Base-by-base conservation (phyloP, 2,329 filamentous ascomycete genomes). In the Colletotrichum shisoi region DNA sequence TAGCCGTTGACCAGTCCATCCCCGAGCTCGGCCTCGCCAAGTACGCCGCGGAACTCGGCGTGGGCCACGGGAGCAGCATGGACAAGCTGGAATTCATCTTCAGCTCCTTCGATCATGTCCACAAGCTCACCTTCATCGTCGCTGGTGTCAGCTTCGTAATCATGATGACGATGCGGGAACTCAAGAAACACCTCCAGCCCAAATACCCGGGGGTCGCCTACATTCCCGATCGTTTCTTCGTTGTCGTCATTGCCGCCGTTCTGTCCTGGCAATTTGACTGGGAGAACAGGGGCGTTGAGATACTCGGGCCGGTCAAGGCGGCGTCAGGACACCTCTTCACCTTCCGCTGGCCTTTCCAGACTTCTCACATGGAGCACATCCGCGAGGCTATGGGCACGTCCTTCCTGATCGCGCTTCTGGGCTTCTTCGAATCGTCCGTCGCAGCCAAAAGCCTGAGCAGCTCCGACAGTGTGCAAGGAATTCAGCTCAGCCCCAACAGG, bases 361-460 rank as follows among this genome's bases (percentile, higher is more conserved):
- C 87, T 2, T 83, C 87, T 5, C 87, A 96, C 72, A 89, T 98
- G 83, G 85, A 87, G 27, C 91, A 97, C 75, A 91, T 96, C 61
- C 89, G 91, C 24, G 91, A 93, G 69, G 91, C 93, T 44, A 91
- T 98, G 85, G 90, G 92, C 58, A 98, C 95, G 0, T 91, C 93
- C 0, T 97, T 99, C 74, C 84, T 98, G 61, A 97, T 99, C 70
- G 93, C 94, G 0, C 84, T 99, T 27, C 88, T 99, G 0, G 95
- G 95, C n/a, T 99, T 99, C 79, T 99, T 99, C 73, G 95, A 99
- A 78, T 97, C 93, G 3, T 97, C 93, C 0, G 93, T 99, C 13
- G 95, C 95, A 1, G 95, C 95, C 42, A 98, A 98, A 79, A 94
- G 92, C 69, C 81, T 99, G 3, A 91, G 91, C 7, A 86, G 87